These are phyloP conservation scores for Penicillium fuscoglaucum DNA, from an alignment of 2,329 filamentous ascomycete species.

Conservation along the genomic window DNA sequence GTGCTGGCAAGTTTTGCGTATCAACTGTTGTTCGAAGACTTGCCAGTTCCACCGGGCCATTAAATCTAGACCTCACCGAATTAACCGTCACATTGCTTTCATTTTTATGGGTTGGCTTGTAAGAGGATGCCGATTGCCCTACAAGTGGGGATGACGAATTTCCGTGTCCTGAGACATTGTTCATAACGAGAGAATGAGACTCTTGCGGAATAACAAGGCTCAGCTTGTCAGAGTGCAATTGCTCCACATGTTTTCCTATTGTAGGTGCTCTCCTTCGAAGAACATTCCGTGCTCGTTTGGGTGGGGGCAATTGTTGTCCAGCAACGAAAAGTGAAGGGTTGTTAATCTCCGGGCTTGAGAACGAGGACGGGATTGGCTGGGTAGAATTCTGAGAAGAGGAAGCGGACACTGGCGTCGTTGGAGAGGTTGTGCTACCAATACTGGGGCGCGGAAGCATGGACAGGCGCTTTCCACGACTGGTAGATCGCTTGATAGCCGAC, in stretches of 20 bases:
- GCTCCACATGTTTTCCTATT: slow-evolving; percentile 38
- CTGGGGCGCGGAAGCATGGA: slow-evolving; percentile 34
- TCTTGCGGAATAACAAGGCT: slow-evolving; percentile 34
- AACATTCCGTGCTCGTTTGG: slow-evolving; percentile 39
- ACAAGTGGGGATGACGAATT: slow-evolving; percentile 14
- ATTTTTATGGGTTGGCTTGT: slow-evolving; percentile 18
- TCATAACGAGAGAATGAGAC: slow-evolving; percentile 19
- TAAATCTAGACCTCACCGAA: slow-evolving; percentile 13
- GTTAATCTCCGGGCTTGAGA: slow-evolving; percentile 19
- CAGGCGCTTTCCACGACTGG: slow-evolving; percentile 27
- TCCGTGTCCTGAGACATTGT: slow-evolving; percentile 12
- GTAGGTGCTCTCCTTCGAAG: slow-evolving; percentile 45
- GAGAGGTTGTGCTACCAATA: slow-evolving; percentile 23
- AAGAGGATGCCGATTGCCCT: slow-evolving; percentile 14
- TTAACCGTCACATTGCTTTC: slow-evolving; percentile 15
- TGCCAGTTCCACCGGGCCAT: slow-evolving; percentile 40
- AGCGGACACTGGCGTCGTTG: slow-evolving; percentile 19
- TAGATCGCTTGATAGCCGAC: slow-evolving; percentile 22
- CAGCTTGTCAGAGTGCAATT: slow-evolving; percentile 28
- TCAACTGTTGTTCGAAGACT: slow-evolving; percentile 40
- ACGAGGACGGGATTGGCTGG: slow-evolving; percentile 13
- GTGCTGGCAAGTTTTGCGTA: slow-evolving; percentile 39
- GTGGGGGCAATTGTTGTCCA: slow-evolving; percentile 20
- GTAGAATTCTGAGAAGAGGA: slow-evolving; percentile 12
- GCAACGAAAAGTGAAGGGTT: slow-evolving; percentile 12